Base-by-base conservation (phyloP, 1,284 basidiomycete genomes). In the Trichosporon inkin region DNA sequence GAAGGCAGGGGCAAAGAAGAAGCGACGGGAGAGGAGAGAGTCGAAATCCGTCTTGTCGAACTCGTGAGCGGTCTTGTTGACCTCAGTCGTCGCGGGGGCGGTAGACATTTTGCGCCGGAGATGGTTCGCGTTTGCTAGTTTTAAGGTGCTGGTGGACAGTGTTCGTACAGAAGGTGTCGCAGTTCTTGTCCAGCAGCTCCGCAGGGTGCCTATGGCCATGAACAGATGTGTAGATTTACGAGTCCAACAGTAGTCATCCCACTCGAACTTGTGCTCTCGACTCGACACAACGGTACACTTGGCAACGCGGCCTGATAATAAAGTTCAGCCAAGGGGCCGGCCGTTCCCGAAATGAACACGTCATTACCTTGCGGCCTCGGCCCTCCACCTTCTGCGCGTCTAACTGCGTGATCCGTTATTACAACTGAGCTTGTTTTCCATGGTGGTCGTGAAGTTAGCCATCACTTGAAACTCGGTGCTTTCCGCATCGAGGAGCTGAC, bases 1-100 rank as follows among this genome's bases (percentile, higher is more conserved):
- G 71, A 99, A 99, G 1, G 96, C 91, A 57, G 94, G 95, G 10
- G 93, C 92, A 78, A 90, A 98, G 83, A 99, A 99, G 83, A 99
- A 99, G 53, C 96, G 83, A 65, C 90, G 87, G 70, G 89, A 90
- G 65, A 98, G 85, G 60, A 96, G 80, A 32, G 87, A 88, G 73
- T 99, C 95, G 53, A 99, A 84, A 56, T 88, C 85, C 34, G 81
- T 70, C 78, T 96, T 95, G 79, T 94, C 90, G 74, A 99, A 99
- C 14, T 87, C 78, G 76, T 97, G 93, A 0, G 87, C 88, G 11
- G 84, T 85, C 81, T 90, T 94, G 83, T 93, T 89, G 69, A 92
- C 83, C 52, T 70, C 61, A 17, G 70, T 60, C 7, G 69, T 65
- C 14, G 63, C 49, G 32, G 38, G 39, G 36, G 41, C 6, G 36